Percentiles rank a stretch among this genome's conserved stretches.
Conservation (phyloP, 495 filamentous ascomycete species). For the Hypoxylon rickii region DNA sequence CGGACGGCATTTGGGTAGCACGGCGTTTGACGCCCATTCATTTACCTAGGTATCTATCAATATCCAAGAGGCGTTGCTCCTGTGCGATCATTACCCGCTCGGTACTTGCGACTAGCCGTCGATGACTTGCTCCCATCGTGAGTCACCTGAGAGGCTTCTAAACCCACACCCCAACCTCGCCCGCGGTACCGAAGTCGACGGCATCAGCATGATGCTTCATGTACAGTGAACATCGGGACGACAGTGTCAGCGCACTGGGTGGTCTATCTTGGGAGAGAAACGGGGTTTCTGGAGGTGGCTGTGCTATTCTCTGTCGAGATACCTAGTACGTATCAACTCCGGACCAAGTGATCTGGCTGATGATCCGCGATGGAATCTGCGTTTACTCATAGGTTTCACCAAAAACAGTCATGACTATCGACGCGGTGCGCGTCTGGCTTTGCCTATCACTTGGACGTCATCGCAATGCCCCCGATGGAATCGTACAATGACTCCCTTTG, state of each 20-base stretch:
- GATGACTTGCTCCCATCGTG: slow-evolving; percentile 9
- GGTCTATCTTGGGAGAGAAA: not conserved
- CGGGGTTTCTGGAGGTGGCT: slow-evolving; percentile 28
- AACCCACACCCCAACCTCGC: slow-evolving; percentile 11
- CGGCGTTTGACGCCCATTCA: not conserved
- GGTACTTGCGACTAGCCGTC: slow-evolving; percentile 5
- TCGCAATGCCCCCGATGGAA: too few relatives aligned
- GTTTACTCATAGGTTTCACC: not conserved
- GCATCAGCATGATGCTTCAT: not conserved
- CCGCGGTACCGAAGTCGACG: slow-evolving; percentile 3
- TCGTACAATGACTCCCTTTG: too few relatives aligned
- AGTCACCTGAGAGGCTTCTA: slow-evolving; percentile 25
- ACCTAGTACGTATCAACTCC: slow-evolving; percentile 1
- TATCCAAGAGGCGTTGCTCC: slow-evolving; percentile 2
- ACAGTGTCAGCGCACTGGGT: slow-evolving; percentile 23
- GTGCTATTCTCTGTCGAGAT: slow-evolving; percentile 7
- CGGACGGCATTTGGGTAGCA: not conserved
- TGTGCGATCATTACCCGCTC: slow-evolving; percentile 4
- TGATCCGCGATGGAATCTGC: not conserved
- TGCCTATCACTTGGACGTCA: not conserved
- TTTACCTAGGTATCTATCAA: not conserved
- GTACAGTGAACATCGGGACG: not conserved
- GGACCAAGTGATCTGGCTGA: too few relatives aligned
- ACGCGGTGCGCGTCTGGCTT: not conserved
- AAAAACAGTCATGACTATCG: not conserved